phyloP scores from a whole-genome alignment of 2,329 filamentous ascomycete genomes.

The Alternaria angustiovoidea region DNA sequence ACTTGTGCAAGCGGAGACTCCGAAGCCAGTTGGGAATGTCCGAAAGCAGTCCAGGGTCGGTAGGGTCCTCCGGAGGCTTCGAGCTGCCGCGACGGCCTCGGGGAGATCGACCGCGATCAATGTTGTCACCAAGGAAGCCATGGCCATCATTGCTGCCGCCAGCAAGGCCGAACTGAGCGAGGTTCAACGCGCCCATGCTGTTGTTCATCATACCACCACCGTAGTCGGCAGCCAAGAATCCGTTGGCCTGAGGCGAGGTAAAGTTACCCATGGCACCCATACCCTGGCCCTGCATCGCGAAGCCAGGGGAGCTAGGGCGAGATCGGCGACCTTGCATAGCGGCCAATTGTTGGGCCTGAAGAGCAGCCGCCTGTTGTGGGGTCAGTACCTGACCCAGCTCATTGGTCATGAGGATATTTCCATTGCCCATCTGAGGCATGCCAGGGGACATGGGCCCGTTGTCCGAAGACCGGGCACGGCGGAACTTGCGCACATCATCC shows the following conservation, averaged over 20 bases:
- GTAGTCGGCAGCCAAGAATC: conserved; percentile 90
- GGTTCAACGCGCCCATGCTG: conserved; percentile 73
- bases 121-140: conserved; percentile 91
- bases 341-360: conserved; percentile 79
- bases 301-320: conserved; percentile 86
- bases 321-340: conserved; percentile 83
- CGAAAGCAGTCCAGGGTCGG: conserved; percentile 85
- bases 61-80: conserved; percentile 97
- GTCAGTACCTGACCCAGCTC: conserved; percentile 88
- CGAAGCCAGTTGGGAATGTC: conserved; percentile 97
- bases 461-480: conserved; percentile 88
- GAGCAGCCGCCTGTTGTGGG: conserved; percentile 59
- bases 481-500: conserved; percentile 96
- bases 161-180: conserved; percentile 71
- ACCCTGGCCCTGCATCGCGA: conserved; percentile 73
- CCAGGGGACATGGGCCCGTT: conserved; percentile 73
- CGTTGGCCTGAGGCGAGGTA: conserved; percentile 90
- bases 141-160: conserved; percentile 64
- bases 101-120: conserved; percentile 88
- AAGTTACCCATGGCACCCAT: conserved; percentile 73
- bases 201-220: conserved; percentile 73
- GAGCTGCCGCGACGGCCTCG: conserved; percentile 91
- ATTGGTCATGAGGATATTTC: conserved; percentile 92
- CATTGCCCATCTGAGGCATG: conserved; percentile 66
- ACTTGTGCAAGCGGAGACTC: conserved; percentile 95